Evolutionary conservation across 805 yeast genomes (phyloP), one percentile per base, ranked within the genome.

Genomic region (Saccharomycopsis microspora): DNA sequence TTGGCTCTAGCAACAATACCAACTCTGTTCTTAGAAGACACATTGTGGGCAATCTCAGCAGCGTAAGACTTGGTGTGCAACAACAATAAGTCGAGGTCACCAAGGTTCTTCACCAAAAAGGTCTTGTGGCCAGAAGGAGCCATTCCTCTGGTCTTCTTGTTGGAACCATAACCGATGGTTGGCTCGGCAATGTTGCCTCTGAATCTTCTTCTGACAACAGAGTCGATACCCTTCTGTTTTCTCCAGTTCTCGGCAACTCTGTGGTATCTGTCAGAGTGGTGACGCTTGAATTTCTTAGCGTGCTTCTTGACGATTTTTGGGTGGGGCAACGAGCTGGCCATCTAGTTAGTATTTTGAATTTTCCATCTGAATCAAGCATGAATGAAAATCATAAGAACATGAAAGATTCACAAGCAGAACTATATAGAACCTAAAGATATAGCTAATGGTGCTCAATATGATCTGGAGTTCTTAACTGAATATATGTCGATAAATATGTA

Each of bases 201-300:
- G 95, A 93, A 93, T 81, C 93, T 84, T 82, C 98, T 90, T 82
- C 99, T 93, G 72, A 94, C 97, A 78, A 87, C 81, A 63, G 97
- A 89, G 81, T 93, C 99, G 71, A 93, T 93, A 93, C 99, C 99
- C 86, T 93, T 93, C 78, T 94, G 99, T 80, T 93, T 90, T 87
- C 99, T 93, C 98, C 98, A 94, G 82, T 82, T 83, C 77, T 87
- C 97, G 67, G 86, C 76, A 64, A 93, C 96, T 78, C 99, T 89
- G 82, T 81, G 82, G 78, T 88, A 90, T 78, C 96, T 87, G 84
- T 93, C 99, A 74, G 96, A 88, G 82, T 93, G 98, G 75, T 90
- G 97, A 80, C 99, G 88, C 90, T 89, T 94, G 85, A 93, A 93
- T 82, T 84, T 85, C 82, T 87, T 87, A 69, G 88, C 71, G 87